These are phyloP conservation scores for Gossypioides kirkii DNA, from an alignment of 345 rosid species.

Conservation along the genomic window DNA sequence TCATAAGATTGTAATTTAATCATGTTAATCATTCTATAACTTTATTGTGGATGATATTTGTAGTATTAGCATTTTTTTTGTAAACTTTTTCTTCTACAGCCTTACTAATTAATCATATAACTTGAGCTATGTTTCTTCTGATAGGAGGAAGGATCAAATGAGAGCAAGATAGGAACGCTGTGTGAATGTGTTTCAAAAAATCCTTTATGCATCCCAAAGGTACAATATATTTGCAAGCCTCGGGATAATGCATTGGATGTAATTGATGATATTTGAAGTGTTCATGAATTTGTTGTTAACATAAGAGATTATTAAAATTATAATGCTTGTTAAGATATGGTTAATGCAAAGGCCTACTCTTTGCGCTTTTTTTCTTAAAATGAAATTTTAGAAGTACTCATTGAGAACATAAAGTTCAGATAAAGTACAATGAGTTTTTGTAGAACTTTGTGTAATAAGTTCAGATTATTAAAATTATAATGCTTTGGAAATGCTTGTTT, in stretches of 20 bases:
- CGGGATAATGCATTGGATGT: not conserved
- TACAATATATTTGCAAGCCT: slow-evolving; percentile 26
- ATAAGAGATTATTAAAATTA: not conserved
- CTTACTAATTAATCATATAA: not conserved
- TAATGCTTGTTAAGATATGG: no score
- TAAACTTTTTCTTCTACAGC: no score
- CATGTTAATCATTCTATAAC: not conserved
- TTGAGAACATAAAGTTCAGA: no score
- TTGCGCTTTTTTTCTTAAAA: no score
- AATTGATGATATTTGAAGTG: not conserved
- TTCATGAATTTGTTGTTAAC: not conserved
- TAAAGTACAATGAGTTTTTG: no score
- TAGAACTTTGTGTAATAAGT: no score
- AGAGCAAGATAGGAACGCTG: slow-evolving; percentile 78
- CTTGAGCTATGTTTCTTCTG: slow-evolving; percentile 18
- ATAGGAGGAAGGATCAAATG: slow-evolving; percentile 89
- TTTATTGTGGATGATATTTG: not conserved
- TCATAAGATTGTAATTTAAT: not conserved
- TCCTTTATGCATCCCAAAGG: slow-evolving; percentile 92
- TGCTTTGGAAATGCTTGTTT: no score
- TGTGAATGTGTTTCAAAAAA: slow-evolving; percentile 93
- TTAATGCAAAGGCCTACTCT: no score
- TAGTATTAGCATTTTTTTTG: no score
- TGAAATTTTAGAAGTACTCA: no score
- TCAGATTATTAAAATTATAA: no score